Conservation (phyloP, 1,284 basidiomycete genomes). For the Leccinum pallidistipes region DNA sequence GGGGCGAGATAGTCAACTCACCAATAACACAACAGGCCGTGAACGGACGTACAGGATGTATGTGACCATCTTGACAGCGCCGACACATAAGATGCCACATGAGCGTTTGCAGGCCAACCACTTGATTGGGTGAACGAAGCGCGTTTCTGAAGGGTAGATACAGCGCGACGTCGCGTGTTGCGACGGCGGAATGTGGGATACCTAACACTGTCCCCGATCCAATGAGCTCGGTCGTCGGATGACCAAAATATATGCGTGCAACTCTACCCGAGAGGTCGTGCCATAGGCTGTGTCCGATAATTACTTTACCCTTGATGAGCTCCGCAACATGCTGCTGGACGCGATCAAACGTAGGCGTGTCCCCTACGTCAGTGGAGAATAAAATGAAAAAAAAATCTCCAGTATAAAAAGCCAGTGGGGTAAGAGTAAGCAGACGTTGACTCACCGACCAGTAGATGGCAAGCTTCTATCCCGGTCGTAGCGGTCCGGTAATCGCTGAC, state of each 20-base stretch:
- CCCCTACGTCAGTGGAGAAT: constrained; percentile 20
- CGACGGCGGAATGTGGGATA: constrained; percentile 76
- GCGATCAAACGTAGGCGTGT: constrained; percentile 45
- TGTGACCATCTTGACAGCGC: constrained; percentile 66
- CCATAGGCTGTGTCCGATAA: constrained; percentile 77
- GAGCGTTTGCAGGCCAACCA: constrained; percentile 71
- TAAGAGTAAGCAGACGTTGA: constrained; percentile 6
- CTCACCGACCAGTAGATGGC: constrained; percentile 53
- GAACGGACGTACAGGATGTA: constrained; percentile 59
- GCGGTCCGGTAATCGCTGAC: constrained; percentile 73
- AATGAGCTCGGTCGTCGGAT: constrained; percentile 15
- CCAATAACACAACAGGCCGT: background rate
- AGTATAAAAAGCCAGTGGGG: constrained; percentile 3
- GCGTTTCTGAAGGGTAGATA: constrained; percentile 78
- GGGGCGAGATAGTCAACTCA: constrained; percentile 14
- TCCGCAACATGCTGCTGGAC: constrained; percentile 66
- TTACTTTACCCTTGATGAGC: constrained; percentile 61
- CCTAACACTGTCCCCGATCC: constrained; percentile 57
- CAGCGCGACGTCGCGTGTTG: constrained; percentile 77
- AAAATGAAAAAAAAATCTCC: background rate
- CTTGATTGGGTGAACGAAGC: constrained; percentile 60
- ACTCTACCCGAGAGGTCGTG: constrained; percentile 69
- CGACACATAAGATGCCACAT: constrained; percentile 79
- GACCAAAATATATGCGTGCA: constrained; percentile 17
- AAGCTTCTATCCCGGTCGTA: constrained; percentile 65